Evolutionary conservation across 306 rosid species (phyloP).

Genomic region (Ochetophila trinervis): DNA sequence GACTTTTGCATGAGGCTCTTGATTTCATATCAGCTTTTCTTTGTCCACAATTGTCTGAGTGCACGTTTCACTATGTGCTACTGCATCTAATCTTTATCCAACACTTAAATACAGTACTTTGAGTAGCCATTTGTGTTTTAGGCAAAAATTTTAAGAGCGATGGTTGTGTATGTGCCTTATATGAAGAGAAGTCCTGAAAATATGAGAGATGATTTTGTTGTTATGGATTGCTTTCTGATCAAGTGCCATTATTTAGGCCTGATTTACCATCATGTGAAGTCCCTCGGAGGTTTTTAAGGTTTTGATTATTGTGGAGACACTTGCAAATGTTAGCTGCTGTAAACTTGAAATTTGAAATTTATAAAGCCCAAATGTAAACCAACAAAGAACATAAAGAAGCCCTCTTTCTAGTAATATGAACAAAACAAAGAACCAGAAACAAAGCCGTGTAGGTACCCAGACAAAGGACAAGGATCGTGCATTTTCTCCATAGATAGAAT

Average conservation of each 20-base stretch:
- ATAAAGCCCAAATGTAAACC: no score
- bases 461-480: no score
- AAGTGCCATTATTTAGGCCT: neutral
- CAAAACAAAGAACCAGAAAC: no score
- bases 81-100: constrained; percentile 3
- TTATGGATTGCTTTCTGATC: neutral
- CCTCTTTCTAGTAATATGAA: no score
- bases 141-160: neutral
- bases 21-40: constrained; percentile 8
- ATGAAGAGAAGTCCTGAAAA: neutral
- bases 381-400: no score
- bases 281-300: no score
- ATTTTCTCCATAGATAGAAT: no score
- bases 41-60: neutral
- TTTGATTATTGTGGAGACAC: no score
- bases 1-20: constrained; percentile 23
- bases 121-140: constrained; percentile 9
- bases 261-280: neutral
- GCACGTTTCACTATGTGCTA: neutral
- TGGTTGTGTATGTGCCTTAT: neutral
- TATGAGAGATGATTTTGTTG: neutral
- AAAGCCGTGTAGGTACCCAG: no score
- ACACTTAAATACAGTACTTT: neutral
- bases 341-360: no score
- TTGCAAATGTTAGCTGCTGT: no score